phyloP scores from a whole-genome alignment of 768 basidiomycete genomes.

The Coprinopsis cinerea region DNA sequence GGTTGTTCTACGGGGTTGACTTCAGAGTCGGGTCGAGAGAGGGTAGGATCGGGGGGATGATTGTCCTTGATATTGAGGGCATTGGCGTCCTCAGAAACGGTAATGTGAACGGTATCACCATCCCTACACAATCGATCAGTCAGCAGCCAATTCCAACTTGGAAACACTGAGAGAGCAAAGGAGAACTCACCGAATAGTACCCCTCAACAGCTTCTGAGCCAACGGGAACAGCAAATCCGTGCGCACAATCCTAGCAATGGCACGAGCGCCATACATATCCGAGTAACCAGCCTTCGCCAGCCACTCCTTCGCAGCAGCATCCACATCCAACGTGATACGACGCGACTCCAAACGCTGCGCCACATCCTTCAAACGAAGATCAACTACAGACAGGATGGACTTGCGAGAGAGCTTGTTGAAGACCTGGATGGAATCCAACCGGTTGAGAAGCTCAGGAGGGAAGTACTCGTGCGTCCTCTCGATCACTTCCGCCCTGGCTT shows the following conservation, averaged over 20 bases:
- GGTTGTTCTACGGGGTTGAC: slow-evolving; percentile 9
- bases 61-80: slow-evolving; percentile 8
- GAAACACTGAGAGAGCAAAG: not conserved
- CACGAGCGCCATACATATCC: slow-evolving; percentile 79
- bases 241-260: slow-evolving; percentile 81
- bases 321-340: slow-evolving; percentile 68
- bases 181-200: slow-evolving; percentile 50
- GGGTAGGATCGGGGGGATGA: slow-evolving; percentile 10
- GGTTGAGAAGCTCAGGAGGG: slow-evolving; percentile 86
- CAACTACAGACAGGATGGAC: slow-evolving; percentile 76
- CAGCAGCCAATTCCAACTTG: not conserved
- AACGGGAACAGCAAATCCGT: slow-evolving; percentile 79
- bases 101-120: slow-evolving; percentile 7
- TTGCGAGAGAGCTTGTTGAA: slow-evolving; percentile 83
- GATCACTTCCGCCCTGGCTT: slow-evolving; percentile 63
- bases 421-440: slow-evolving; percentile 80
- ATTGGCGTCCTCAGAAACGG: not conserved
- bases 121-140: slow-evolving; percentile 2
- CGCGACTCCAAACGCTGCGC: slow-evolving; percentile 56
- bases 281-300: slow-evolving; percentile 77
- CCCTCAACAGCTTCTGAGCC: slow-evolving; percentile 72
- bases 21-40: slow-evolving; percentile 7
- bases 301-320: slow-evolving; percentile 56
- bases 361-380: slow-evolving; percentile 70
- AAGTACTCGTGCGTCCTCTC: slow-evolving; percentile 74